Conservation (phyloP, 1,284 basidiomycete genomes). For the Fistulina hepatica region DNA sequence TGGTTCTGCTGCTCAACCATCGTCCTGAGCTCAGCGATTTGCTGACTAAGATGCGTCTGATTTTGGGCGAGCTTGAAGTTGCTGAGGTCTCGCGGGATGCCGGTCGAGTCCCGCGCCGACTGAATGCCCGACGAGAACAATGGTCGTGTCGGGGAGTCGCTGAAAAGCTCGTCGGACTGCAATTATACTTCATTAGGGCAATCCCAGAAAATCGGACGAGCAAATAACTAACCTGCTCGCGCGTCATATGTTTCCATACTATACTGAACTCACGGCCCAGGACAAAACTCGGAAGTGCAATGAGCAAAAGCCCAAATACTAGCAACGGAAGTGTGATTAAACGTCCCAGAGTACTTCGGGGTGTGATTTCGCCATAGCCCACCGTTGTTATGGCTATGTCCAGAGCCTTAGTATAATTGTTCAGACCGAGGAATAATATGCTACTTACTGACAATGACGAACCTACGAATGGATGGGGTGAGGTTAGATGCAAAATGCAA, state of each 20-base stretch:
- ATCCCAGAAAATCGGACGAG: conserved; percentile 1
- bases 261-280: conserved; percentile 81
- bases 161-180: conserved; percentile 11
- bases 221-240: conserved; percentile 27
- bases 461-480: conserved; percentile 19
- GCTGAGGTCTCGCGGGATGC: conserved; percentile 27
- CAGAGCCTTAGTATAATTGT: neutral
- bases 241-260: conserved; percentile 74
- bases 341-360: conserved; percentile 71
- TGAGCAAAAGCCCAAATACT: conserved; percentile 70
- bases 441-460: conserved; percentile 39
- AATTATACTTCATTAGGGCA: conserved; percentile 2
- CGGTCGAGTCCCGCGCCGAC: conserved; percentile 6
- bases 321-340: conserved; percentile 77
- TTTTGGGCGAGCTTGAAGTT: conserved; percentile 51
- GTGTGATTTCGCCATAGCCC: conserved; percentile 82
- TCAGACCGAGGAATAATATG: neutral
- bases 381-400: conserved; percentile 70
- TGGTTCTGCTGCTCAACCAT: conserved; percentile 45
- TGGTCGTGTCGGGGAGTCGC: conserved; percentile 16
- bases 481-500: neutral
- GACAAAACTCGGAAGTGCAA: conserved; percentile 82
- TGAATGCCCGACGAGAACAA: conserved; percentile 12
- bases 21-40: conserved; percentile 44
- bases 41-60: conserved; percentile 48